Percentiles rank a stretch among this genome's conserved stretches.
phyloP scores from a whole-genome alignment of 2,329 filamentous ascomycete species.

The Colletotrichum sidae region DNA sequence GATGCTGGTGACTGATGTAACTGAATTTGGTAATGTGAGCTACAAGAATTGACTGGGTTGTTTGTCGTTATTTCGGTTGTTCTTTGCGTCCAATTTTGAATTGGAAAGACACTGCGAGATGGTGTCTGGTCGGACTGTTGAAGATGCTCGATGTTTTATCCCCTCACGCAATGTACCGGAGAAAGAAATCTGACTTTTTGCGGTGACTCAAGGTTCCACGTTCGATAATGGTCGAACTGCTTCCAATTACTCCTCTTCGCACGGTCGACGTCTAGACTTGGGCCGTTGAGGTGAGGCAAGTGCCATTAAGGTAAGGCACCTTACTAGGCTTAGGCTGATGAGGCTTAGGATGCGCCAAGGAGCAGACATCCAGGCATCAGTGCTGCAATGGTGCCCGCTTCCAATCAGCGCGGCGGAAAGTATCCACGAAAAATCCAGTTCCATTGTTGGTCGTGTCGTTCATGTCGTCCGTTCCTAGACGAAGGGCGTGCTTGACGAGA shows the following conservation, averaged over 20 bases:
- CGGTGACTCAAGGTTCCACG: constrained; percentile 11
- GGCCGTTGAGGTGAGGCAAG: neutral
- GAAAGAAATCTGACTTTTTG: neutral
- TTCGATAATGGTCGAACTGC: constrained; percentile 5
- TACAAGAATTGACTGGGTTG: too few species aligned
- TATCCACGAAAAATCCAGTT: neutral
- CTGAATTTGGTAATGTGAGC: neutral
- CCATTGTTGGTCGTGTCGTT: constrained; percentile 4
- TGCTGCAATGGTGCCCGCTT: neutral
- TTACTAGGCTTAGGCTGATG: constrained; percentile 18
- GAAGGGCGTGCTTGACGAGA: constrained; percentile 17
- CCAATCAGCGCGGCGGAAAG: constrained; percentile 10
- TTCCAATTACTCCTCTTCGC: constrained; percentile 1
- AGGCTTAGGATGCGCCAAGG: constrained; percentile 14
- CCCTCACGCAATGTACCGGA: neutral
- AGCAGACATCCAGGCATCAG: constrained; percentile 12
- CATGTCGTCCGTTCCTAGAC: constrained; percentile 18
- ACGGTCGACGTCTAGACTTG: neutral
- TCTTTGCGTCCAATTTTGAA: too few species aligned
- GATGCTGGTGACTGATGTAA: neutral
- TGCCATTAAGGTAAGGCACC: neutral
- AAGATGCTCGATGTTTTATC: neutral
- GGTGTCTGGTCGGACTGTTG: too few species aligned
- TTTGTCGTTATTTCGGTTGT: too few species aligned
- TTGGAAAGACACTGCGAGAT: too few species aligned